These are phyloP conservation scores for Verticillium longisporum DNA, from an alignment of 2,329 filamentous ascomycete species.

Conservation along the genomic window DNA sequence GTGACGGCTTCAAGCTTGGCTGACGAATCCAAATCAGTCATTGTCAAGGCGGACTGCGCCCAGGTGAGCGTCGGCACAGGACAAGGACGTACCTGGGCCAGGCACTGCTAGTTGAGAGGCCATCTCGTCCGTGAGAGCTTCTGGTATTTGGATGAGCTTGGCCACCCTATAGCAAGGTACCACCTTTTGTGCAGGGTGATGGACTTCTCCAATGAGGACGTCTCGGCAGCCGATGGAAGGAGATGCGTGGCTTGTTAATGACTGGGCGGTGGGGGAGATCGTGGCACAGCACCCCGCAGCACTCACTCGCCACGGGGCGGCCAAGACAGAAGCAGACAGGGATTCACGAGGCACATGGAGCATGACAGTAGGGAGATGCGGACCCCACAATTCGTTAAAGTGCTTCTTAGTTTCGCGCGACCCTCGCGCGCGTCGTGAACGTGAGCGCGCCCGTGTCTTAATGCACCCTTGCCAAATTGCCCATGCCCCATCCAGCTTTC, in stretches of 20 bases:
- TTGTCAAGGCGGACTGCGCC: background rate
- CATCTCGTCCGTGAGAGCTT: background rate
- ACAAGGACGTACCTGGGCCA: background rate
- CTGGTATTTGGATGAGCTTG: background rate
- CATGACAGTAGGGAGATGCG: background rate
- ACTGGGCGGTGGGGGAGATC: background rate
- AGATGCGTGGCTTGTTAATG: background rate
- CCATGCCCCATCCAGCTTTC: background rate
- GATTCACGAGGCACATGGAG: constrained; percentile 13
- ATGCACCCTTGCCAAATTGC: constrained; percentile 3
- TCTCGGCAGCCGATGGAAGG: background rate
- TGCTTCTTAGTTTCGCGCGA: constrained; percentile 1
- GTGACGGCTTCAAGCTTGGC: constrained; percentile 64
- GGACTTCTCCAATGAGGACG: background rate
- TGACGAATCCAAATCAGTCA: constrained; percentile 23
- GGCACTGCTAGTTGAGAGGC: background rate
- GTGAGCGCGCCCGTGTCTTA: constrained; percentile 12
- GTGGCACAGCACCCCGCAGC: background rate
- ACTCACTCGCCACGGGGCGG: background rate
- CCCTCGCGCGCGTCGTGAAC: constrained; percentile 14
- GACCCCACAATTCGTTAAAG: background rate
- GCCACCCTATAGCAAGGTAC: background rate
- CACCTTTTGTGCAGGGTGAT: too few species aligned
- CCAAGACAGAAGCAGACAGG: background rate
- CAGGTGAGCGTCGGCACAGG: constrained; percentile 3